phyloP scores from a whole-genome alignment of 768 basidiomycete species.

The Phaeolepiota aurea region DNA sequence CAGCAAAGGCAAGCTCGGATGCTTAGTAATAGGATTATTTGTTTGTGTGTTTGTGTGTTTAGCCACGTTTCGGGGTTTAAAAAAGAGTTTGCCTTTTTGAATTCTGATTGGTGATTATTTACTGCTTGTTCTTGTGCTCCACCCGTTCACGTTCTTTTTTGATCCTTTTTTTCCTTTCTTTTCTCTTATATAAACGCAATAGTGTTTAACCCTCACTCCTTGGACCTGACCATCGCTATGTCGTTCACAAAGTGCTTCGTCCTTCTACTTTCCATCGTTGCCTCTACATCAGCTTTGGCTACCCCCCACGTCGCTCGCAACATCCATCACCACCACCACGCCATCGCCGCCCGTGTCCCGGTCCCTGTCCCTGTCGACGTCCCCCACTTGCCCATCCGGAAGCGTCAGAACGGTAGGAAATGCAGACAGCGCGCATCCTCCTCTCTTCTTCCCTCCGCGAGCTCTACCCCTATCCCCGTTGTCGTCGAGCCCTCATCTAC shows the following conservation, averaged over 20 bases:
- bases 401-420: slow-evolving; percentile 23
- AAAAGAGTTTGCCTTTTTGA: not conserved
- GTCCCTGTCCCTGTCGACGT: slow-evolving; percentile 20
- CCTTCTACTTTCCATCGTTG: slow-evolving; percentile 34
- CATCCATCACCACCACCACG: slow-evolving; percentile 28
- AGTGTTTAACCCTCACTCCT: too few relatives aligned
- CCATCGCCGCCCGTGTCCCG: slow-evolving; percentile 33
- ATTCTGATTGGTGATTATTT: too few relatives aligned
- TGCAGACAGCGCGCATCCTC: slow-evolving; percentile 27
- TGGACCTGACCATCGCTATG: too few relatives aligned
- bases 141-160: slow-evolving; percentile 1
- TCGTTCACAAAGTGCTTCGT: slow-evolving; percentile 34
- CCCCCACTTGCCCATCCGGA: slow-evolving; percentile 15
- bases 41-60: slow-evolving; percentile 1
- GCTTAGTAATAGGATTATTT: slow-evolving; percentile 1
- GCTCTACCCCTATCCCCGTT: slow-evolving; percentile 12
- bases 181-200: slow-evolving; percentile 6
- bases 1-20: slow-evolving; percentile 27
- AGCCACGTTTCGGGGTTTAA: not conserved
- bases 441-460: slow-evolving; percentile 10
- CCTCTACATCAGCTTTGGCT: slow-evolving; percentile 25
- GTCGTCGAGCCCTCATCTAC: slow-evolving; percentile 11
- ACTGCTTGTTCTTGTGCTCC: not conserved
- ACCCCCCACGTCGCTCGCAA: slow-evolving; percentile 30
- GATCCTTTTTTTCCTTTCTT: slow-evolving; percentile 2